A percentile compares a stretch with the other conserved stretches of the same genome.
phyloP scores from a whole-genome alignment of 495 filamentous ascomycete species.

The Talaromyces proteolyticus region DNA sequence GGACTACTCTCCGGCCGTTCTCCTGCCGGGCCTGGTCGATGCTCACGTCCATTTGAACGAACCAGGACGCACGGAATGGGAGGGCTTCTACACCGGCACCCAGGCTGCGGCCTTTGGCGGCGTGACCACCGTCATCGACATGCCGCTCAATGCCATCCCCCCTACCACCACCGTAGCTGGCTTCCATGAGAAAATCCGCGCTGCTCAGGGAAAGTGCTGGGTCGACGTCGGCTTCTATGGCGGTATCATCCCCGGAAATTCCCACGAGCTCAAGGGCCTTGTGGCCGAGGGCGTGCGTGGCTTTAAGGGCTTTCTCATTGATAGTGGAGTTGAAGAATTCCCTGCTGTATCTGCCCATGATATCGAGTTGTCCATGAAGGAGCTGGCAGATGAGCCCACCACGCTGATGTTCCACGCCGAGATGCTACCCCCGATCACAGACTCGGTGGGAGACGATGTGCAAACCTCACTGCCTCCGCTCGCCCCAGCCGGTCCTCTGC shows the following conservation, averaged over 20 bases:
- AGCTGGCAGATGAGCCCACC: constrained; percentile 70
- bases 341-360: constrained; percentile 79
- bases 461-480: constrained; percentile 67
- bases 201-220: constrained; percentile 90
- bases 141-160: constrained; percentile 96
- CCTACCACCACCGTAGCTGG: constrained; percentile 86
- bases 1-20: constrained; percentile 79
- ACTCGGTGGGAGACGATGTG: constrained; percentile 74
- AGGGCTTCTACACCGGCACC: constrained; percentile 93
- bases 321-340: constrained; percentile 95
- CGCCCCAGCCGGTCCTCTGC: constrained; percentile 67
- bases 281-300: constrained; percentile 83
- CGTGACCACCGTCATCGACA: constrained; percentile 97
- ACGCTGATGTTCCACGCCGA: constrained; percentile 98
- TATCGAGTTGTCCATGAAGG: constrained; percentile 71
- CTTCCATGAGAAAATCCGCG: constrained; percentile 77
- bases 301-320: constrained; percentile 97
- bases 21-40: constrained; percentile 91
- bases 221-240: constrained; percentile 98
- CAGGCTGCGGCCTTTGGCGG: constrained; percentile 91
- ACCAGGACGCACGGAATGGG: constrained; percentile 96
- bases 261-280: constrained; percentile 68
- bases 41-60: constrained; percentile 98
- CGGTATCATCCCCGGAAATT: constrained; percentile 89
- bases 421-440: constrained; percentile 86